Evolutionary conservation across 345 rosid genomes (phyloP), one percentile per base, ranked within the genome.

Genomic region (Gynandropsis gynandra): DNA sequence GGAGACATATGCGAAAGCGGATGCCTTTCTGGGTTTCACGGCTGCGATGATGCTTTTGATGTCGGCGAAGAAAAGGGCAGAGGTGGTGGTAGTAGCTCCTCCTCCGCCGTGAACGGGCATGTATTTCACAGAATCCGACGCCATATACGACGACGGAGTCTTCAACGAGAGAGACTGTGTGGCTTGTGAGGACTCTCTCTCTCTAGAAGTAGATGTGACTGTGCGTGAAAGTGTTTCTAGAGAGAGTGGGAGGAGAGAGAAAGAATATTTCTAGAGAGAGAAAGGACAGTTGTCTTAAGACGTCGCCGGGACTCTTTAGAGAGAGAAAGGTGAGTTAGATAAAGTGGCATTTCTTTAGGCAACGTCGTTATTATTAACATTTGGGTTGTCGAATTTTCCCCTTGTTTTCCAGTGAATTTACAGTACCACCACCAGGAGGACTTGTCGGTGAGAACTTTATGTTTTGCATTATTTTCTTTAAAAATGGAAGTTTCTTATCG

Each of bases 1-100:
- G 68, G 82, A 79, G 10, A 72, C 87, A 51, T 85, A 88, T 9
- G 74, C 92, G 31, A 87, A 76, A 56, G 79, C 69, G 13, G 78
- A 67, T 9, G 78, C 68, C 57, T 77, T 72, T 59, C 64, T 68
- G 9, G 82, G 77, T 71, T 69, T 78, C 31, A 78, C 38, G 34
- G 74, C 21, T 9, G 77, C 56, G 65, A 72, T 61, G 16, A 81
- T 61, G 66, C 68, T 69, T 42, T 60, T 74, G 12, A 80, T 46
- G 40, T 87, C 89, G 16, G 55, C 44, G 6, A n/a, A n/a, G n/a
- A n/a, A n/a, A n/a, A n/a, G n/a, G n/a, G n/a, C n/a, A n/a, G 29
- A 24, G 29, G 36, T 29, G 39, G 64, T 32, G 48, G 81, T 17
- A 9, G 63, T 17, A 7, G 67, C 12, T 6, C 53, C 31, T 8